Base-by-base conservation (phyloP, 2,329 filamentous ascomycete genomes). In the Ascochyta viciae-villosae region DNA sequence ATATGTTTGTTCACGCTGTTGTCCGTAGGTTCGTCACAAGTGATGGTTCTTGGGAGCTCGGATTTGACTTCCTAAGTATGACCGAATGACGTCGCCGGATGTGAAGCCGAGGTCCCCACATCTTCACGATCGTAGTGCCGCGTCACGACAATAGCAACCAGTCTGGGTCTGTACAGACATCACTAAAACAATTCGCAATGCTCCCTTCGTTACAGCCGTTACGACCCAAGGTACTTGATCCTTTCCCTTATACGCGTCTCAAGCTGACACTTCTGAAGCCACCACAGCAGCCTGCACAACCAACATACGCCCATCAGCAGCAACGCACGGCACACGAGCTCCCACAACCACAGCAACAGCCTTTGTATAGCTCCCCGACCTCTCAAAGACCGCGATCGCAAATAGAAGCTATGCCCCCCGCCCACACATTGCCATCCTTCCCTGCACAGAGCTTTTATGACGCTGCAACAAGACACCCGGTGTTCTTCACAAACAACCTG, bases 401-500 rank as follows among this genome's bases (percentile, higher is more conserved):
- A 54, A 74, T 82, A 16, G 78, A 83, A 76, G 79, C 81, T 24
- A 81, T 82, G 76, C 79, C 80, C 13, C 78, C 73, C 1, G 62
- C 66, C 40, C 56, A 34, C 27, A 53, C 67, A n/a, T 34, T 63
- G 10, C 48, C 58, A 15, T 54, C 67, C 37, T 56, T 65, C 19
- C 60, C 61, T 35, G 59, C 62, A 3, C 50, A 42, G 19, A 57
- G 31, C 45, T 41, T 72, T 5, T 83, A 82, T 68, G 82, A 89
- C 70, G 78, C 85, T 9, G 85, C 89, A 1, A 81, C 80, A 35
- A 78, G 85, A 24, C 90, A 93, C 63, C 90, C 90, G 0, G 89
- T 91, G 1, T 93, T 93, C 76, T 92, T 92, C 77, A 89, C 89
- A 0, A 79, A 85, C 27, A 81, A 81, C 47, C 76, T 91, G 46